These are phyloP conservation scores for Scenedesmus sp. DNA, from an alignment of 163 green algal species.

Conservation along the genomic window DNA sequence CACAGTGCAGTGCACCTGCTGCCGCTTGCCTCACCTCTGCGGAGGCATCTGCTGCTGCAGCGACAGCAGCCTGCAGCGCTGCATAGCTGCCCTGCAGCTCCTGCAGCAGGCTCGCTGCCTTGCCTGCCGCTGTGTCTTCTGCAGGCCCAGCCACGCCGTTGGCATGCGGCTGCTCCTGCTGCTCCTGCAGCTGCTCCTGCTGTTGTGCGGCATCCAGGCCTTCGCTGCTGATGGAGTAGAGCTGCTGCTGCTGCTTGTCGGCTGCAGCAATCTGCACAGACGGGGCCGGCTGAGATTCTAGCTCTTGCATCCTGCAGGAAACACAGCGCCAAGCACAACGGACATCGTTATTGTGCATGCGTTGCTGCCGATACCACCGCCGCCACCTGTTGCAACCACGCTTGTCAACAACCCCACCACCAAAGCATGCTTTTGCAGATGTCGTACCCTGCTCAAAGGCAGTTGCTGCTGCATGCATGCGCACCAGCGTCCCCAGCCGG, in stretches of 20 bases:
- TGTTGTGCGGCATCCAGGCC: background rate
- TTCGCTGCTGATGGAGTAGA: background rate
- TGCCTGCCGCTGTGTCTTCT: background rate
- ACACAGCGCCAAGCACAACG: background rate
- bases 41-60: slow-evolving; percentile 14
- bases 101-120: background rate
- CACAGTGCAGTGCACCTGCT: background rate
- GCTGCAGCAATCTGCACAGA: background rate
- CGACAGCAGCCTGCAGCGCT: slow-evolving; percentile 13
- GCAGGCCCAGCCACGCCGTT: background rate
- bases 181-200: background rate
- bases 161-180: background rate
- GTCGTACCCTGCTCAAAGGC: too few species aligned
- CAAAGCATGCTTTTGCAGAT: too few species aligned
- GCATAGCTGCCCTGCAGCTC: slow-evolving; percentile 22
- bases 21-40: background rate
- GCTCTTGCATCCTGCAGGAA: background rate
- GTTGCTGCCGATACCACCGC: too few species aligned
- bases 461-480: too few species aligned
- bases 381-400: too few species aligned
- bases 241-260: slow-evolving; percentile 11
- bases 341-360: too few species aligned
- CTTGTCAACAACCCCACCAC: too few species aligned
- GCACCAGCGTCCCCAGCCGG: background rate
- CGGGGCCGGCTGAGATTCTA: background rate